phyloP scores from a whole-genome alignment of 2,329 filamentous ascomycete species.

The Trichophyton schoenleinii region DNA sequence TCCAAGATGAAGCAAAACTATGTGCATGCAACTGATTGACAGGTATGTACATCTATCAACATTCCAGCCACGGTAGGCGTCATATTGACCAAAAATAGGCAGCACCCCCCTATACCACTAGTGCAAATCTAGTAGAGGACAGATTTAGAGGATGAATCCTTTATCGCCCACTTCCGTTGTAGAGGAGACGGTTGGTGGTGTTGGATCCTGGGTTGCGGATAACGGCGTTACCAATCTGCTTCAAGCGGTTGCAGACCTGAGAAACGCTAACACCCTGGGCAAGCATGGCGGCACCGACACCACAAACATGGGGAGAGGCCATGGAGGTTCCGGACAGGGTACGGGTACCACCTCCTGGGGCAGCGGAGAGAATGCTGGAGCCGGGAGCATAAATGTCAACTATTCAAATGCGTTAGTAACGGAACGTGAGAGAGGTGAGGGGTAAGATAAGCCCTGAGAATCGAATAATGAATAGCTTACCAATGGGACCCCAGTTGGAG shows the following conservation, averaged over 20 bases:
- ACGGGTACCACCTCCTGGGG: conserved; percentile 38
- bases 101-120: not conserved
- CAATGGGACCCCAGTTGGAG: conserved; percentile 33
- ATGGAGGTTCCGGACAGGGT: conserved; percentile 28
- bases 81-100: not conserved
- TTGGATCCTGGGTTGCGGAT: conserved; percentile 15
- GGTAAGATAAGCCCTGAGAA: not conserved
- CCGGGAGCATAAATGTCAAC: conserved; percentile 49
- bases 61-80: not conserved
- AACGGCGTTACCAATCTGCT: conserved; percentile 36
- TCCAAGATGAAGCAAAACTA: not conserved
- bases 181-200: conserved; percentile 21
- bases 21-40: not conserved
- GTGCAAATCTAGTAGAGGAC: not conserved
- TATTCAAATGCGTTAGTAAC: not conserved
- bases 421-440: not conserved
- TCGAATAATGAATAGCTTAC: conserved; percentile 7
- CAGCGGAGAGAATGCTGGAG: conserved; percentile 39
- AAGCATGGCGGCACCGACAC: conserved; percentile 41
- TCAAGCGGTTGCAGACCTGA: conserved; percentile 39
- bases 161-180: conserved; percentile 16
- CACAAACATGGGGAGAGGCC: conserved; percentile 37
- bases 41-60: not conserved
- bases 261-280: conserved; percentile 38
- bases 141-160: not conserved